phyloP scores from a whole-genome alignment of 2,329 filamentous ascomycete species.

The Chrysoporthe austroafricana region DNA sequence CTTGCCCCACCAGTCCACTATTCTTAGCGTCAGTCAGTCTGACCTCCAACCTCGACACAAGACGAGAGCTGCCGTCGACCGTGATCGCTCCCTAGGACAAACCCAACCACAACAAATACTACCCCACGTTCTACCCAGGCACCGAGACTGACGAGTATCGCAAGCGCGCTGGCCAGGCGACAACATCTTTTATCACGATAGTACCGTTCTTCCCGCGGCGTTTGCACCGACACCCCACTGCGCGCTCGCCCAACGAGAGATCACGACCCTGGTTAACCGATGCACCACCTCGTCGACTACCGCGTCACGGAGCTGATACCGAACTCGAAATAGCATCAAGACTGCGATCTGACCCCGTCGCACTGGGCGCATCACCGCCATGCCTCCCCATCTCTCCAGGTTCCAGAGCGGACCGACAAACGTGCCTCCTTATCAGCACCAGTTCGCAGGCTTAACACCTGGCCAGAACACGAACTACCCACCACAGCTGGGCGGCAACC shows the following conservation, averaged over 20 bases:
- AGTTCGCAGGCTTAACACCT: constrained; percentile 59
- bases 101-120: constrained; percentile 1
- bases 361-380: constrained; percentile 37
- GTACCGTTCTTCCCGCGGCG: background rate
- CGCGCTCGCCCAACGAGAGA: constrained; percentile 14
- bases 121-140: background rate
- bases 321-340: constrained; percentile 24
- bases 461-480: constrained; percentile 51
- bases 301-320: constrained; percentile 27
- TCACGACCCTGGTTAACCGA: constrained; percentile 24
- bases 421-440: constrained; percentile 53
- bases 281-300: constrained; percentile 23
- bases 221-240: background rate
- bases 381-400: constrained; percentile 49
- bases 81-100: background rate
- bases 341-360: constrained; percentile 15
- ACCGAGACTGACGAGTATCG: background rate
- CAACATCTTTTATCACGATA: background rate
- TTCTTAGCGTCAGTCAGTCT: constrained; percentile 16
- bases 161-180: constrained; percentile 3
- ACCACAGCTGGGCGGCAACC: constrained; percentile 64
- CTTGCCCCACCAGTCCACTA: constrained; percentile 15
- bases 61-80: constrained; percentile 7
- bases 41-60: constrained; percentile 16
- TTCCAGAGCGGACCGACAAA: constrained; percentile 52